Evolutionary conservation across 495 filamentous ascomycete genomes (phyloP).

Genomic region (Aeminium ludgeri): DNA sequence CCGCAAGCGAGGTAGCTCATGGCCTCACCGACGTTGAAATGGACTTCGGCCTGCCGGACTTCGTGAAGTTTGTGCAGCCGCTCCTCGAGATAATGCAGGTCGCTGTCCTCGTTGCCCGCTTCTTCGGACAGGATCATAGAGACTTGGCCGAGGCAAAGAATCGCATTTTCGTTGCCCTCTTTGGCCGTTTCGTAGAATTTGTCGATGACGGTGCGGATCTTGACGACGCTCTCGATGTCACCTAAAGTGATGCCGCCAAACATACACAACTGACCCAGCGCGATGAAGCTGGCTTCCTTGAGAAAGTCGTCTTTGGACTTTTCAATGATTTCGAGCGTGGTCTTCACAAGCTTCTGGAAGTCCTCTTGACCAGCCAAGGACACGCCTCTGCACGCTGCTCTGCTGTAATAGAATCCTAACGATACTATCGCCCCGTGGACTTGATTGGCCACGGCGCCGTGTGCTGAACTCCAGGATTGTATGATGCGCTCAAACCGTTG

Average conservation of each 20-base stretch:
- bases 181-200: constrained; percentile 50
- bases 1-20: constrained; percentile 57
- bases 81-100: constrained; percentile 34
- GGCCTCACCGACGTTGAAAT: constrained; percentile 80
- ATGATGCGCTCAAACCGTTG: constrained; percentile 27
- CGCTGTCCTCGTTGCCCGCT: constrained; percentile 16
- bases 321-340: constrained; percentile 32
- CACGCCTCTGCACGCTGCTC: constrained; percentile 34
- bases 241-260: constrained; percentile 38
- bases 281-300: constrained; percentile 41
- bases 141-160: constrained; percentile 54
- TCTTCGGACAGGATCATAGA: constrained; percentile 36
- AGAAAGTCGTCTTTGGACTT: constrained; percentile 38
- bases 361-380: constrained; percentile 20
- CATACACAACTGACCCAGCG: constrained; percentile 60
- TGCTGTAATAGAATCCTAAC: constrained; percentile 43
- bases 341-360: constrained; percentile 26
- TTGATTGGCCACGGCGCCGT: constrained; percentile 43
- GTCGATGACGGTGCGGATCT: constrained; percentile 34
- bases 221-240: constrained; percentile 24
- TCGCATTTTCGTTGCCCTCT: constrained; percentile 64
- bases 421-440: constrained; percentile 44
- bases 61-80: constrained; percentile 62
- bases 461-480: constrained; percentile 35
- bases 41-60: constrained; percentile 64